Conservation (phyloP, 202 grass and related monocot genomes). For the Bolboschoenoplectus hybrid region DNA sequence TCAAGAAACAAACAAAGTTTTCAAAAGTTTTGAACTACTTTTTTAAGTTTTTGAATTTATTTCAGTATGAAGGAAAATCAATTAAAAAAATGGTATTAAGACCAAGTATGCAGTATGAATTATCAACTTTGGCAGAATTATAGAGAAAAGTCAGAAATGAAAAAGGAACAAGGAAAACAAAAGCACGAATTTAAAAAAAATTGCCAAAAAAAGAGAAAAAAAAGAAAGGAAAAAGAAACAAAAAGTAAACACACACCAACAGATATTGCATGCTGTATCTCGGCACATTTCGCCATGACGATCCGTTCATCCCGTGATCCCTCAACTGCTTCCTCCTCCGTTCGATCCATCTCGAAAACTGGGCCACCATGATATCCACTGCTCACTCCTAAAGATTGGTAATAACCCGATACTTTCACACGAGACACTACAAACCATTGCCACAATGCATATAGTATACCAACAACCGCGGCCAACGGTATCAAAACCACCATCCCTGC, state of each 20-base stretch:
- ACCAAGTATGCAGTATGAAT: neutral
- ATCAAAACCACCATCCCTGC: conserved; percentile 46
- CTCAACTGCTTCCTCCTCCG: conserved; percentile 41
- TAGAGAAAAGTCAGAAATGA: neutral
- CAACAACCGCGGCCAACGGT: conserved; percentile 57
- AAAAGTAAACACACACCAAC: conserved; percentile 50
- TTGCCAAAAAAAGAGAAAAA: neutral
- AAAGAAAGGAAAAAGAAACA: neutral
- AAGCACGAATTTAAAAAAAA: neutral
- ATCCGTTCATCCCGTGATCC: conserved; percentile 6
- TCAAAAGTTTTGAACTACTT: neutral
- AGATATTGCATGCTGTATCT: conserved; percentile 69
- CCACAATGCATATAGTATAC: conserved; percentile 61
- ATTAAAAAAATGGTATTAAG: neutral
- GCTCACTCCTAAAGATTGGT: conserved; percentile 21
- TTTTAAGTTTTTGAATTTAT: neutral
- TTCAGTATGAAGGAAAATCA: neutral
- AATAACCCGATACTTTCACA: conserved; percentile 55
- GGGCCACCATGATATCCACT: conserved; percentile 17
- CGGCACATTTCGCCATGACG: conserved; percentile 59
- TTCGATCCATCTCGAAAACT: conserved; percentile 36
- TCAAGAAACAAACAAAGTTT: neutral
- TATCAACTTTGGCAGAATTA: neutral
- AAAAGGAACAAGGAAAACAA: neutral
- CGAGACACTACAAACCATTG: conserved; percentile 70